Base-by-base conservation (phyloP, 345 rosid genomes). In the Ceriops zippeliana region DNA sequence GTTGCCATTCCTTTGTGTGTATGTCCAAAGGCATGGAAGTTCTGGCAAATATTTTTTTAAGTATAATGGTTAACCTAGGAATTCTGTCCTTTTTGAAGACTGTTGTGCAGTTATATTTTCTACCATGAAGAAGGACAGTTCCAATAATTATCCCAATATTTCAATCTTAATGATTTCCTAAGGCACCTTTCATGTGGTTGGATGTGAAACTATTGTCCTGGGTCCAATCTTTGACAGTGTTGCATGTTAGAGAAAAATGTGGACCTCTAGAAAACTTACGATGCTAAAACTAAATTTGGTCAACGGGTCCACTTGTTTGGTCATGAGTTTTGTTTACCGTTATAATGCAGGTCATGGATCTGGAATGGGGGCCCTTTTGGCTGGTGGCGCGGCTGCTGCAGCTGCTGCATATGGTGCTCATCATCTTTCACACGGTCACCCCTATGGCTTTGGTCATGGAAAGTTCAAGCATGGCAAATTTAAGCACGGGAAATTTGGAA, bases 331-430 rank as follows among this genome's bases (percentile, higher is more conserved):
- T 60, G 63, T 38, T 52, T 66, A 67, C 58, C 9, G 52, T 17
- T 3, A 19, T 19, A 38, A 71, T 61, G 62, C 79, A 84, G 90
- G 87, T 32, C 82, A 72, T 42, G 80, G 86, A 27, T 31, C 52
- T 76, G 79, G 89, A 49, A 66, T 89, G 74, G 98, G 96, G 78
- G 69, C 80, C 16, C 5, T 89, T 54, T 22, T 93, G 60, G 93
- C 85, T 5, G 98, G 97, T 59, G 92, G 87, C 9, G 87, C 81
- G 1, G 90, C 96, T 0, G 93, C 85, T 6, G 96, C 89, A 0
- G 95, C 92, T 1, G 87, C 89, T 8, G 86, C 84, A 46, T 91
- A 84, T 31, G 83, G 91, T 69, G 86, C 91, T 64, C 93, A 88
- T 76, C 91, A 85, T 53, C 5, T 87, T 62, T 31, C 86, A 31